phyloP scores from a whole-genome alignment of 73 alveolate species.

The Effrenium voratum region DNA sequence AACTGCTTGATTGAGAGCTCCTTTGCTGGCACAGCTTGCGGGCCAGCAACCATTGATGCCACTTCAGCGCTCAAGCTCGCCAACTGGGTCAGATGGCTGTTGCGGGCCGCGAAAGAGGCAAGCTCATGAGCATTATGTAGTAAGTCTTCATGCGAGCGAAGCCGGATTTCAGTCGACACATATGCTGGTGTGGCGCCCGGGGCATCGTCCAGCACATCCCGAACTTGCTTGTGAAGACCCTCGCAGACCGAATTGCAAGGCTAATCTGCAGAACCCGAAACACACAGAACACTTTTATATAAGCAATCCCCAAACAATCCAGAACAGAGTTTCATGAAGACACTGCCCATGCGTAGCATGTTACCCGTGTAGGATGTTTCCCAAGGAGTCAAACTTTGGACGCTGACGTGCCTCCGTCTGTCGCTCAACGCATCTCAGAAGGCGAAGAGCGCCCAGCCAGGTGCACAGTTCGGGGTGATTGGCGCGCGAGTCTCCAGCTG shows the following conservation, averaged over 20 bases:
- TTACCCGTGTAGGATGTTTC: neutral
- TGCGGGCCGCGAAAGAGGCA: too few relatives aligned
- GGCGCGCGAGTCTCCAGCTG: neutral
- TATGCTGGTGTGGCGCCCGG: neutral
- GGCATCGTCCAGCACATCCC: constrained; percentile 18
- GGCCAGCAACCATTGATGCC: neutral
- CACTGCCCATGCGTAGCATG: neutral
- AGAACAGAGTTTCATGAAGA: neutral
- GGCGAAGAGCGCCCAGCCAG: constrained; percentile 11
- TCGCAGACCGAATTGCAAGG: neutral
- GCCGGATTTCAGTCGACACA: constrained; percentile 2
- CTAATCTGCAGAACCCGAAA: neutral
- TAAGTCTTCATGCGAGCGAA: neutral
- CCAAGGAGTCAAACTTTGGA: too few relatives aligned
- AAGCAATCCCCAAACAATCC: neutral
- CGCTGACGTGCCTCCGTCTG: neutral
- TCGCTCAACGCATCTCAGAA: constrained; percentile 22
- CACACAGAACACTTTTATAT: too few relatives aligned
- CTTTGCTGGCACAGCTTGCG: neutral
- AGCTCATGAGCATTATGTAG: neutral
- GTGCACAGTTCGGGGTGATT: neutral
- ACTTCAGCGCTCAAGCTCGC: neutral
- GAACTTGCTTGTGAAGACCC: constrained; percentile 28
- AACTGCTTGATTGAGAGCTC: neutral
- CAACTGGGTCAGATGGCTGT: too few relatives aligned